Evolutionary conservation across 140 eudicot species (phyloP), one percentile per base, ranked within the genome.

Genomic region (Cichorium intybus): DNA sequence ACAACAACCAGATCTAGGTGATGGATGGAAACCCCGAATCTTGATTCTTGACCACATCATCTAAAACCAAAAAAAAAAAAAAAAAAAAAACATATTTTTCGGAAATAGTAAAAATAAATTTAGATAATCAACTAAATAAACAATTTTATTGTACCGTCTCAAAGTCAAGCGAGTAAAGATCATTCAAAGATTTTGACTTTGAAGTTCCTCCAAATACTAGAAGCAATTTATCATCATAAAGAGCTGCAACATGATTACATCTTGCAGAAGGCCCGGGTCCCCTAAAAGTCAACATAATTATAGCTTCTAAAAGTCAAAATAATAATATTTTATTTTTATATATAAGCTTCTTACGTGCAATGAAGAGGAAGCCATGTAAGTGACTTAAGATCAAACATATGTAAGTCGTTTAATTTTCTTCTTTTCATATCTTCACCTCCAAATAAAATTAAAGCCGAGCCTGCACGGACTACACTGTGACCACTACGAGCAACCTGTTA

Each of bases 291-390:
- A 39, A 39, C 46, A n/a, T 7, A 8, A 35, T 8, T 35, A 14
- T 35, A 2, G 46, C n/a, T n/a, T n/a, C n/a, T n/a, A 39, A 39
- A 39, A 39, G 46, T 37, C n/a, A 62, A 43, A 43, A 45, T 16
- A 24, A 26, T 8, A 28, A 10, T 0, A 35, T 35, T 0, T 2
- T 11, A 2, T 2, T 26, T n/a, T 26, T 26, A 47, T 5, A 16
- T 16, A 0, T 27, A 55, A 51, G 66, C 18, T 45, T 73, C 97
- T 79, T 75, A 93, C 99, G 90, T 80, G 95, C 95, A 88, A 69
- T 84, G 93, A 72, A 93, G 99, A 69, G 99, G 99, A 68, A 93
- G 95, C 99, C 99, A 93, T 15, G 97, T 93, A 61, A 93, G 79
- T 62, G 99, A 83, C 76, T 93, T 93, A 53, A 93, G 88, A 79